Evolutionary conservation across 345 rosid species (phyloP), one percentile per base, ranked within the genome.

Genomic region (Aegle marmelos): DNA sequence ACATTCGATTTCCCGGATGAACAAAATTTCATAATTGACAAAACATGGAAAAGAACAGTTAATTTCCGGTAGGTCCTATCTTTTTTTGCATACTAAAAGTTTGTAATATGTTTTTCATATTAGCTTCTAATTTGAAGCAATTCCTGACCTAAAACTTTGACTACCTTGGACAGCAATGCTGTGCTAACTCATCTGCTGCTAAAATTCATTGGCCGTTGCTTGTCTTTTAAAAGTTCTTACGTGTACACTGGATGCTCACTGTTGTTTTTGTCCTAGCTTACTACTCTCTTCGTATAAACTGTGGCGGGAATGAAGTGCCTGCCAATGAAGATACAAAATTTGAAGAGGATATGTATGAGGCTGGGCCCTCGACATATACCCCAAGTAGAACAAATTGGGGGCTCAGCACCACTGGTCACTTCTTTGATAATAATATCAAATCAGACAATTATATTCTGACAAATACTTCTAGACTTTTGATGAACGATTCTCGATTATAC

Each of bases 351-450:
- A 17, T 24, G 4, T 77, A 63, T 50, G 17, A 14, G 8, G 80
- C 72, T 25, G 84, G 82, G 53, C 36, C 86, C 56, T 73, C 84
- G 77, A 83, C 17, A 7, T 86, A 77, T 48, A 24, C 7, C 0
- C 21, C 0, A 2, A 53, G 58, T 56, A 36, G 73, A 68, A 2
- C 1, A n/a, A 56, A 82, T 33, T 90, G 93, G 93, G 90, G 75
- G 63, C 76, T 82, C 30, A 90, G 91, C 74, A 84, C 78, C 86
- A 88, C 91, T 37, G 93, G 93, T 22, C 74, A 85, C 80, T 88
- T 86, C 83, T 27, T 78, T 76, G 93, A 83, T 48, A 54, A 81
- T 28, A 7, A 5, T 6, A 7, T 0, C 1, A 2, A 36, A 0
- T 0, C 64, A 22, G 34, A 53, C 11, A 7, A 17, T 9, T 76